Base-by-base conservation (phyloP, 2,329 filamentous ascomycete genomes). In the Tetracladium maxilliforme region DNA sequence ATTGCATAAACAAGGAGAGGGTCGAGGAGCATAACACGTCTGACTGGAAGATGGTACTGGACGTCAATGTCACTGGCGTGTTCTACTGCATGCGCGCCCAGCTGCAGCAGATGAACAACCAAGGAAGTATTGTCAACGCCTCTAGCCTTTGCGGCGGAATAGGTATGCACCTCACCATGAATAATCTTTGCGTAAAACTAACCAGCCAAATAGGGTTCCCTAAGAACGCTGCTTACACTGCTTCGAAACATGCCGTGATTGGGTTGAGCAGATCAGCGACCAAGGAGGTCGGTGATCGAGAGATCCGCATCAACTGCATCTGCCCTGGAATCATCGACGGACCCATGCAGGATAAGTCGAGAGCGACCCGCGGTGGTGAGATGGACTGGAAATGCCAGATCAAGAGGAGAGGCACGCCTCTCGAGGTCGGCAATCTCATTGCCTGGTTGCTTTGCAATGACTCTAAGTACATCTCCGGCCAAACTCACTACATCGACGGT, bases 121-220 rank as follows among this genome's bases (percentile, higher is more conserved):
- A 60, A 3, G 64, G 64, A 6, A 67, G 64, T 30, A 70, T 74
- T 37, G 68, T 74, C 27, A 72, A 68, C 38, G 49, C 53, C 9
- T 37, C 50, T 6, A 55, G 51, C 30, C 43, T 48, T 8, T 51
- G 52, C 7, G 60, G 59, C 0, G n/a, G n/a, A n/a, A n/a, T n/a
- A n/a, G n/a, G n/a, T n/a, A n/a, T n/a, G n/a, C n/a, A n/a, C n/a
- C n/a, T n/a, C n/a, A n/a, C n/a, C n/a, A n/a, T n/a, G n/a, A n/a
- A n/a, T n/a, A n/a, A n/a, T n/a, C n/a, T n/a, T n/a, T n/a, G n/a
- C n/a, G n/a, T n/a, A n/a, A n/a, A n/a, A n/a, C n/a, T n/a, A n/a
- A n/a, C n/a, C n/a, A n/a, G n/a, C n/a, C n/a, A n/a, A n/a, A 37
- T 40, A 13, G 41, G 40, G 12, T 29, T 33, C 8, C 28, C 34